Evolutionary conservation across 2,329 filamentous ascomycete genomes (phyloP), one percentile per base, ranked within the genome.

Genomic region (Aureobasidium musti): DNA sequence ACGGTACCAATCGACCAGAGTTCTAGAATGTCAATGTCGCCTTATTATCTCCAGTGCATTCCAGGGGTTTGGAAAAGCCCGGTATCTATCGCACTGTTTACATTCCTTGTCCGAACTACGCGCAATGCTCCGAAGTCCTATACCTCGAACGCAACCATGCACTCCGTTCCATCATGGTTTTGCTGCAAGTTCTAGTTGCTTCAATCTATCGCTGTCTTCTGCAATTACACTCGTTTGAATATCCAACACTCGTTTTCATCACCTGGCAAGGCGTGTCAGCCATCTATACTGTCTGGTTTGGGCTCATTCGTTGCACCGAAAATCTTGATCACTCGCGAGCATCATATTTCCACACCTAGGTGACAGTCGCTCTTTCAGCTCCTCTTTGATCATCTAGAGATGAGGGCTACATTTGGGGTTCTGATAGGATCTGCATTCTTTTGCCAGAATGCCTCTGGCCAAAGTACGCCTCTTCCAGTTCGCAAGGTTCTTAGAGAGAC

Each of bases 21-120:
- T 37, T 56, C 61, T 47, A 65, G 49, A 65, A 56, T 43, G 28
- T 23, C n/a, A 41, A 26, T n/a, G 5, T 13, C 17, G 17, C 17
- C 13, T 26, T 39, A 14, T 26, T 11, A 47, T 49, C 26, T 37
- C 28, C 19, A 56, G 49, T 41, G 50, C 61, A 65, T 65, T 65
- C 61, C 61, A 47, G n/a, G n/a, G 26, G 47, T 26, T 30, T 33
- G n/a, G 23, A 33, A 17, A 63, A 33, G 28, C 23, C 14, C 35
- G 43, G 7, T 2, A 33, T 21, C 47, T 10, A 23, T 1, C 13
- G 21, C 11, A 7, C 19, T 65, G 61, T 65, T 65, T 65, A 65
- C 61, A 65, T 65, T 65, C 61, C 61, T 56, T n/a, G n/a, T 5
- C n/a, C 23, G 11, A 19, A n/a, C 8, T 14, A 33, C 39, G 17